These are phyloP conservation scores for Pseudogymnoascus verrucosus DNA, from an alignment of 2,329 filamentous ascomycete species.

Conservation along the genomic window DNA sequence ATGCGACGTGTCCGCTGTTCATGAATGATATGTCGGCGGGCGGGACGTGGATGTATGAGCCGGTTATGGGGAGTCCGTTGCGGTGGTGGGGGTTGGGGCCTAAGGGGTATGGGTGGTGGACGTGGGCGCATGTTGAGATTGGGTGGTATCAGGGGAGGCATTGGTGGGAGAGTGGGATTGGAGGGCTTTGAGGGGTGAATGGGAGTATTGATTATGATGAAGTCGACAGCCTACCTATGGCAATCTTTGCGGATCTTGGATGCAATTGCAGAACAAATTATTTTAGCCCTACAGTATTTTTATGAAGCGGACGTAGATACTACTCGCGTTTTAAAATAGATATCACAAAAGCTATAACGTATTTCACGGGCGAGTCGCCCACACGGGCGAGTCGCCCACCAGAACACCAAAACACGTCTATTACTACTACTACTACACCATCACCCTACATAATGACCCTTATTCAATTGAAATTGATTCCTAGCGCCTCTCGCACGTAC, in stretches of 20 bases:
- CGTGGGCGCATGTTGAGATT: slow-evolving; percentile 47
- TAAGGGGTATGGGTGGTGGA: slow-evolving; percentile 55
- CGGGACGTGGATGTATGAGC: slow-evolving; percentile 75
- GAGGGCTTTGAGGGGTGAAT: neutral
- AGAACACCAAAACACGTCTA: no score
- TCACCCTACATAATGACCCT: no score
- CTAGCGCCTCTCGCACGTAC: no score
- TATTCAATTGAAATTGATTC: no score
- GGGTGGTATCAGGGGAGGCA: slow-evolving; percentile 50
- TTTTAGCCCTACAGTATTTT: neutral
- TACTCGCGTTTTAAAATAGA: neutral
- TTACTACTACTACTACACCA: no score
- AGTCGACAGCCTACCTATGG: neutral
- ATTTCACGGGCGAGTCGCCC: no score
- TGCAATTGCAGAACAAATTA: neutral
- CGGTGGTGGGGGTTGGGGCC: slow-evolving; percentile 57
- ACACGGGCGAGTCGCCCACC: no score
- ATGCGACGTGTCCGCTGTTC: slow-evolving; percentile 56
- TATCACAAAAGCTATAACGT: neutral
- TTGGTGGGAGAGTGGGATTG: slow-evolving; percentile 54
- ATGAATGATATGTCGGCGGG: slow-evolving; percentile 66
- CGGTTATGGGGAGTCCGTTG: slow-evolving; percentile 67
- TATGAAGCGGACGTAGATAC: neutral
- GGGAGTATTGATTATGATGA: neutral
- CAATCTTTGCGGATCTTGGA: neutral